Evolutionary conservation across 23 red algal genomes (phyloP), one percentile per base, ranked within the genome.

Genomic region (Agarophyton chilense): DNA sequence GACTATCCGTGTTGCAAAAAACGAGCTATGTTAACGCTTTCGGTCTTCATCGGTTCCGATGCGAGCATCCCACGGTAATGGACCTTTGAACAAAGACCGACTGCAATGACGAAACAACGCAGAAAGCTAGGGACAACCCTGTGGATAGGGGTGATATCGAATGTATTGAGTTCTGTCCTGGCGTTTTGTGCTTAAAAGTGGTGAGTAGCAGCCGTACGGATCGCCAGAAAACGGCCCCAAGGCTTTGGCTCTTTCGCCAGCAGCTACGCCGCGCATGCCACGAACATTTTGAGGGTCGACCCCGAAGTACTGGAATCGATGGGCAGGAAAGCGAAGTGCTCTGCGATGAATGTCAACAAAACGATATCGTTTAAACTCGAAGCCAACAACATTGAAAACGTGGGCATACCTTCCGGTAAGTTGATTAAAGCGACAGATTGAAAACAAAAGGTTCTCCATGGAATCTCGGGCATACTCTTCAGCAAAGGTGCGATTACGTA

Each of bases 361-460:
- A n/a, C 95, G 88, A 31, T 67, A 36, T 44, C 78, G 61, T 68
- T 98, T 98, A 81, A 98, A 90, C 21, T 71, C 80, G 52, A 98
- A 91, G 72, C 90, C 88, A 1, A 98, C 91, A 12, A 98, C 88
- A 6, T 92, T 91, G 49, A 94, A 92, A 29, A 82, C 29, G 36
- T 42, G 64, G 40, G 95, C 91, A 76, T 98, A 98, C 10, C 52
- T 63, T 7, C 90, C 90, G 14, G 89, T 81, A 16, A 98, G 44
- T 55, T 98, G 88, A 34, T 83, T 76, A 54, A 98, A 98, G 73
- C 95, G 95, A 51, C 95, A 98, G 24, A 98, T 71, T 0, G 95
- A 98, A 52, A 98, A 98, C 34, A 94, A 76, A 11, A 98, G 57
- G 62, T 98, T 98, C 63, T 98, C 95, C 28, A 92, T 90, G 18